Evolutionary conservation across 768 basidiomycete genomes (phyloP).

Genomic region (Psilocybe subaeruginosa): DNA sequence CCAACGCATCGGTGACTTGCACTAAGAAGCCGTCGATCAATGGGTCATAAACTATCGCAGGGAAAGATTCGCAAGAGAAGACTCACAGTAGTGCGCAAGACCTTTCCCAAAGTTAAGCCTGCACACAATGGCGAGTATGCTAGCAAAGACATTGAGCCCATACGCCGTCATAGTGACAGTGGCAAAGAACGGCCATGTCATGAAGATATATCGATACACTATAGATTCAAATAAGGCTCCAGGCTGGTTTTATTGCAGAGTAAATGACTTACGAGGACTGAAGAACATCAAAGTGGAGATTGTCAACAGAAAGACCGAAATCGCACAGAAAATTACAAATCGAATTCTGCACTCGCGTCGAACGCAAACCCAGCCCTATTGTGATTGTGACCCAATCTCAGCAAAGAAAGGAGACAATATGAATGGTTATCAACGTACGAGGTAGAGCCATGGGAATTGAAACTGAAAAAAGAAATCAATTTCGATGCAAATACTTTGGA

Average conservation of each 20-base stretch:
- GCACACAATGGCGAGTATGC: conserved; percentile 49
- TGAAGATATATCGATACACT: conserved; percentile 48
- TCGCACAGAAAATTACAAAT: conserved; percentile 40
- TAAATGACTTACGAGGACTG: conserved; percentile 37
- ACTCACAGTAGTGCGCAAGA: conserved; percentile 53
- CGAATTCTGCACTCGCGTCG: conserved; percentile 43
- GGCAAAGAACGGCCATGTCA: conserved; percentile 51
- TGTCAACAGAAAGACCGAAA: conserved; percentile 39
- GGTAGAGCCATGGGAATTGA: conserved; percentile 47
- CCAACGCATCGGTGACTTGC: conserved; percentile 41
- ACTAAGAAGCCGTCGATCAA: conserved; percentile 27
- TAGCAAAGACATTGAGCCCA: conserved; percentile 41
- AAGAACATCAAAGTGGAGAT: conserved; percentile 46
- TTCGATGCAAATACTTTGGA: neutral
- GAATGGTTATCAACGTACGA: conserved; percentile 30
- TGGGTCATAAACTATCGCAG: no score
- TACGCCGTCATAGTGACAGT: conserved; percentile 47
- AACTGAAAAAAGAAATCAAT: conserved; percentile 29
- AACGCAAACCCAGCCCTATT: conserved; percentile 53
- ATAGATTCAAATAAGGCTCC: neutral
- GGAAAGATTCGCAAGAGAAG: neutral
- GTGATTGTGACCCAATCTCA: neutral
- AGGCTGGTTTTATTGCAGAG: neutral
- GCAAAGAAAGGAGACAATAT: neutral
- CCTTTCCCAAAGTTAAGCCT: conserved; percentile 58